These are phyloP conservation scores for Coemansia aciculifera DNA, from an alignment of 192 early-diverging fungal genomes.

Conservation along the genomic window DNA sequence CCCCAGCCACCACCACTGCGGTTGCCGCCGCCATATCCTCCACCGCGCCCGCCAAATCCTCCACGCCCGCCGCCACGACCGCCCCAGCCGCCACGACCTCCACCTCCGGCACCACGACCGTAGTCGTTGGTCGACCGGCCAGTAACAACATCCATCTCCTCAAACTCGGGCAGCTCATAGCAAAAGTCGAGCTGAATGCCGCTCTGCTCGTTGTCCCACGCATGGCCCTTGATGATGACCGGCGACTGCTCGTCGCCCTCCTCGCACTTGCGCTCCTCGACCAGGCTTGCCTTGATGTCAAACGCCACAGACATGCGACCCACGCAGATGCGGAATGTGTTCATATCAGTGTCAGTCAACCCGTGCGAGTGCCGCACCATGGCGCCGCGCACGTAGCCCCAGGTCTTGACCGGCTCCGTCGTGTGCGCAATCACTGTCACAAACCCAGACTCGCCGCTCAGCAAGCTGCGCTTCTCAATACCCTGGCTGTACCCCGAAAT, in stretches of 20 bases:
- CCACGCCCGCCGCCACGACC: constrained; percentile 47
- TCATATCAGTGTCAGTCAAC: constrained; percentile 72
- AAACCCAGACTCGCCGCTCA: constrained; percentile 79
- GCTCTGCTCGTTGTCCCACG: constrained; percentile 67
- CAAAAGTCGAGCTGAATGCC: constrained; percentile 68
- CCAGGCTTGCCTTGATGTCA: constrained; percentile 73
- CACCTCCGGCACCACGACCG: constrained; percentile 52
- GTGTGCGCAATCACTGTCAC: constrained; percentile 72
- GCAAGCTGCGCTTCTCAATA: constrained; percentile 76
- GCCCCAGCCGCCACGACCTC: constrained; percentile 28
- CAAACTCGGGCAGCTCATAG: constrained; percentile 77
- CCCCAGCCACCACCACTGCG: constrained; percentile 37
- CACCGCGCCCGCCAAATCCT: constrained; percentile 42
- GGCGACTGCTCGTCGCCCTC: constrained; percentile 20
- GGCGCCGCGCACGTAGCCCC: constrained; percentile 82
- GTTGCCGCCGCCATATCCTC: constrained; percentile 54
- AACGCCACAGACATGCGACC: constrained; percentile 83
- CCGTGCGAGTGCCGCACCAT: constrained; percentile 69
- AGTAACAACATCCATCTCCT: constrained; percentile 48
- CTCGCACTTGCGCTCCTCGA: constrained; percentile 62
- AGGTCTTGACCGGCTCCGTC: constrained; percentile 69
- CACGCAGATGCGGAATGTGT: constrained; percentile 79
- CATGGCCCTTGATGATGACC: constrained; percentile 64
- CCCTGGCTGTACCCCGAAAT: constrained; percentile 85
- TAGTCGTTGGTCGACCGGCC: constrained; percentile 43